These are phyloP conservation scores for Penicillium lagena DNA, from an alignment of 495 filamentous ascomycete genomes.

Conservation along the genomic window DNA sequence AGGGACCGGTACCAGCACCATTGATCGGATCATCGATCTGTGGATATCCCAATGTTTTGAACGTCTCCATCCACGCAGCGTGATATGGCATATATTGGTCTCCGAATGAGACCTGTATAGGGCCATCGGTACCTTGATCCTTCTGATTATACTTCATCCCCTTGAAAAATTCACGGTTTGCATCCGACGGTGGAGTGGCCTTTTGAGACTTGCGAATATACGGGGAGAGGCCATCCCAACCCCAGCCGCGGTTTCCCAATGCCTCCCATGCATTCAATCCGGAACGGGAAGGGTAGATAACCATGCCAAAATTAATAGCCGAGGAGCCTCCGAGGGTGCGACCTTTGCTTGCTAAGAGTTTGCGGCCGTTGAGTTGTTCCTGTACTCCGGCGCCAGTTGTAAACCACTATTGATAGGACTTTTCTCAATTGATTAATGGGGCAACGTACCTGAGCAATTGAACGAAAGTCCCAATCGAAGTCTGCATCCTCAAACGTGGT, in stretches of 20 bases:
- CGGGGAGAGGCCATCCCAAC: constrained; percentile 37
- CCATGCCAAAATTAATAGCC: constrained; percentile 38
- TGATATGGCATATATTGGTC: constrained; percentile 14
- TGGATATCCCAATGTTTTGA: constrained; percentile 12
- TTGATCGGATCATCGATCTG: constrained; percentile 12
- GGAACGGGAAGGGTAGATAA: constrained; percentile 23
- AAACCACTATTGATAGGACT: not conserved
- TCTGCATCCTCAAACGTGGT: constrained; percentile 35
- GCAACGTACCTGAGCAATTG: constrained; percentile 38
- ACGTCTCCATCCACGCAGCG: constrained; percentile 17
- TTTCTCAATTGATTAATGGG: no score
- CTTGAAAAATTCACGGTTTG: constrained; percentile 1
- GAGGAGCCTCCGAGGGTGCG: constrained; percentile 51
- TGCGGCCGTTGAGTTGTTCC: constrained; percentile 17
- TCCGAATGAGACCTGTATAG: constrained; percentile 18
- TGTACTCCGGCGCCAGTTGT: not conserved
- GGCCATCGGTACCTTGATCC: constrained; percentile 13
- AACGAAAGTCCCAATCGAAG: constrained; percentile 49
- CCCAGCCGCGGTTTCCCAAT: constrained; percentile 50
- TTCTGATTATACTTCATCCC: constrained; percentile 9
- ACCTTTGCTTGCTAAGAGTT: constrained; percentile 25
- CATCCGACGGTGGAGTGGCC: constrained; percentile 4
- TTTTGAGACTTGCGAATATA: constrained; percentile 26
- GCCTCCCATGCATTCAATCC: constrained; percentile 43
- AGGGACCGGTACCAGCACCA: constrained; percentile 11